phyloP scores from a whole-genome alignment of 2,329 filamentous ascomycete species.

The Trichoderma koningii region DNA sequence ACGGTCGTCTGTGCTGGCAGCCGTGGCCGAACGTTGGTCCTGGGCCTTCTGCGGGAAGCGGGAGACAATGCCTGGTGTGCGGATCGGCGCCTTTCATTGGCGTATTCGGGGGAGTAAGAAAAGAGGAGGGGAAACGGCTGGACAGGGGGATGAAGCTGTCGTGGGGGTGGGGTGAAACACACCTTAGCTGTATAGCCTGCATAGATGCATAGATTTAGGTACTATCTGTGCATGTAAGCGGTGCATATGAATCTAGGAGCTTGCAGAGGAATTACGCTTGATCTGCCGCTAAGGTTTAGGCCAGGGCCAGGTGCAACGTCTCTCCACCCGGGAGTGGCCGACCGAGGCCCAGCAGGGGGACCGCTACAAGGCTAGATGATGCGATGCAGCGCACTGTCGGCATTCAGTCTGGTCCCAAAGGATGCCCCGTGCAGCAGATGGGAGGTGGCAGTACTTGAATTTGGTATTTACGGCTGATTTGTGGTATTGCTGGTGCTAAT shows the following conservation, averaged over 20 bases:
- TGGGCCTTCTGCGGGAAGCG: conserved; percentile 7
- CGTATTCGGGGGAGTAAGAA: neutral
- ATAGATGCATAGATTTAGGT: neutral
- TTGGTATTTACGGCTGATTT: neutral
- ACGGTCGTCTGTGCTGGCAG: neutral
- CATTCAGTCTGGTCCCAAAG: neutral
- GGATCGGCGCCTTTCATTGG: neutral
- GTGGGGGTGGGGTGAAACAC: conserved; percentile 7
- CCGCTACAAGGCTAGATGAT: neutral
- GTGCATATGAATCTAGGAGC: neutral
- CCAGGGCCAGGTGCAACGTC: conserved; percentile 1
- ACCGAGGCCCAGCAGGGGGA: neutral
- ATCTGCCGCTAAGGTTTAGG: conserved; percentile 24
- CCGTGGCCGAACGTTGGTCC: neutral
- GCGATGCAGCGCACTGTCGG: conserved; percentile 3
- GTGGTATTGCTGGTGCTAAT: neutral
- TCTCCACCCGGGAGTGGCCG: conserved; percentile 1
- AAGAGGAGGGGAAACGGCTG: neutral
- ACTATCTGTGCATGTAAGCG: neutral
- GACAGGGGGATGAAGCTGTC: neutral
- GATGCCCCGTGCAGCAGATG: neutral
- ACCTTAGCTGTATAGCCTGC: neutral
- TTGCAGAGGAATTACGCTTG: neutral
- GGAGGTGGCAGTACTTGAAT: neutral
- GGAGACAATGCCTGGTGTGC: neutral